phyloP scores from a whole-genome alignment of 306 rosid genomes.

The Acacia melanoxylon region DNA sequence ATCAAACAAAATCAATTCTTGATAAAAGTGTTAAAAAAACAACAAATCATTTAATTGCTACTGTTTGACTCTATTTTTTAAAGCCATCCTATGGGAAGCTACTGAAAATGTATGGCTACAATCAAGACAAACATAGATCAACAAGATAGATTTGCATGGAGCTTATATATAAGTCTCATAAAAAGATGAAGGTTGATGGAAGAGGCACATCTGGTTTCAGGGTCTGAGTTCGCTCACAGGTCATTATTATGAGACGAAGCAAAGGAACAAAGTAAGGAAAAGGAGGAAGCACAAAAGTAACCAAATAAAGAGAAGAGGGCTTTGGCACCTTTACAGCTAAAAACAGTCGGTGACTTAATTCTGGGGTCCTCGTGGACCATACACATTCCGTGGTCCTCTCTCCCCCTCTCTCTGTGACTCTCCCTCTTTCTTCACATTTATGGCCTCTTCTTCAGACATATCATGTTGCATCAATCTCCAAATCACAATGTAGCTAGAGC shows the following conservation, averaged over 20 bases:
- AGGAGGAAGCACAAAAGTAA: slow-evolving; percentile 25
- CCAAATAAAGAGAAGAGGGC: slow-evolving; percentile 13
- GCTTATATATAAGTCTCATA: not conserved
- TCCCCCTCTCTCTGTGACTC: not conserved
- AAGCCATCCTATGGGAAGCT: not conserved
- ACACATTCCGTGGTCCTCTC: slow-evolving; percentile 18
- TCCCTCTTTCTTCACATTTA: not conserved
- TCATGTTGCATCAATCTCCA: not conserved
- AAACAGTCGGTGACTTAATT: slow-evolving; percentile 1
- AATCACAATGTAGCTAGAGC: not conserved
- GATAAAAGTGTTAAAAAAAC: not conserved
- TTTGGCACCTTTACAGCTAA: slow-evolving; percentile 38
- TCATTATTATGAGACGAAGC: slow-evolving; percentile 5
- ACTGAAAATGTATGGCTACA: not conserved
- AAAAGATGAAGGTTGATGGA: not conserved
- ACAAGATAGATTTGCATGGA: not conserved
- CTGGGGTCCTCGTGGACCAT: slow-evolving; percentile 15
- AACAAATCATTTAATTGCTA: not conserved
- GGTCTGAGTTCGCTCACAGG: not conserved
- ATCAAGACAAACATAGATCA: not conserved
- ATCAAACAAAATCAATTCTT: not conserved
- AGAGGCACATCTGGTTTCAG: slow-evolving; percentile 20
- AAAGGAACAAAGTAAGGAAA: slow-evolving; percentile 22
- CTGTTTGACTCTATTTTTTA: not conserved
- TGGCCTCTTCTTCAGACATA: not conserved